Percentiles rank a stretch among this genome's conserved stretches.
phyloP scores from a whole-genome alignment of 768 basidiomycete species.

The Hypsizygus marmoreus region DNA sequence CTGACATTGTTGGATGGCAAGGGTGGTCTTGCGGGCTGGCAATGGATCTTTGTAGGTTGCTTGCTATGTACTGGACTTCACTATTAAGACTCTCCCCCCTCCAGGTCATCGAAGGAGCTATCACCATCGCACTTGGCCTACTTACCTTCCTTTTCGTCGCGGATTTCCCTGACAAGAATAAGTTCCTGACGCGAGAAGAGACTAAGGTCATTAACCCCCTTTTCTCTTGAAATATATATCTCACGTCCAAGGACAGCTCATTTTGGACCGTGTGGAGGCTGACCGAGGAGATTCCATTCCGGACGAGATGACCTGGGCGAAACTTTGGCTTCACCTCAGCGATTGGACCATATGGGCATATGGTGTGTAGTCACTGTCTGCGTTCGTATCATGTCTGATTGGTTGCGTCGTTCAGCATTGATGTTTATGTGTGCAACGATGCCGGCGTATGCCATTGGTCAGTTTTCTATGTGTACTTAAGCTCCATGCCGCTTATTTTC shows the following conservation, averaged over 20 bases:
- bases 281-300: constrained; percentile 40
- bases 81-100: neutral
- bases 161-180: constrained; percentile 28
- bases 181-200: constrained; percentile 36
- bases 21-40: constrained; percentile 24
- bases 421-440: constrained; percentile 41
- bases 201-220: constrained; percentile 26
- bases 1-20: constrained; percentile 15
- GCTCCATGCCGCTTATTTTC: neutral
- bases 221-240: neutral
- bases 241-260: constrained; percentile 9
- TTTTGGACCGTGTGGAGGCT: constrained; percentile 34
- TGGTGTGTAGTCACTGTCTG: constrained; percentile 21
- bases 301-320: constrained; percentile 30
- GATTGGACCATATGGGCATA: constrained; percentile 41
- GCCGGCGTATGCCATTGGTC: constrained; percentile 38
- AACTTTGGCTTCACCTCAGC: constrained; percentile 34
- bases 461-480: neutral
- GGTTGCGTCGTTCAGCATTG: constrained; percentile 21
- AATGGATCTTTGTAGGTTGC: constrained; percentile 28
- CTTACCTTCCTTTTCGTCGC: constrained; percentile 24
- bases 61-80: neutral
- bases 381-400: neutral
- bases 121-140: constrained; percentile 24
- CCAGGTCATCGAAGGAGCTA: constrained; percentile 27